Percentiles rank a stretch among this genome's conserved stretches.
Evolutionary conservation across 2,329 filamentous ascomycete species (phyloP).

Genomic region (Aspergillus texensis): DNA sequence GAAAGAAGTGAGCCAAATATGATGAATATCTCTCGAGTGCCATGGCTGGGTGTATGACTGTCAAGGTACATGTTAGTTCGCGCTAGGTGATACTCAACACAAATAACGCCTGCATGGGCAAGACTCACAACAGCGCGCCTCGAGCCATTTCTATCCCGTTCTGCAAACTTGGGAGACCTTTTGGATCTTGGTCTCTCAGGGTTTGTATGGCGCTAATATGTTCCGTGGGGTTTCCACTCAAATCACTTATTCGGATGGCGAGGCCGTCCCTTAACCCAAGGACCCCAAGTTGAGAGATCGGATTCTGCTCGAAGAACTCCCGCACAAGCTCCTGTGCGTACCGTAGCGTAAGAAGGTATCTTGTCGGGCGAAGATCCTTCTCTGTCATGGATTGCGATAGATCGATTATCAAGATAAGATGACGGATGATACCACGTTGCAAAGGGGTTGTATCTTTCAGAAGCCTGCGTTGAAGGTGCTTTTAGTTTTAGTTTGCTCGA

Average conservation of each 20-base stretch:
- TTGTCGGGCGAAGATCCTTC: constrained; percentile 88
- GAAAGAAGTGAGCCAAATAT: constrained; percentile 89
- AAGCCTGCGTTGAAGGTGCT: constrained; percentile 57
- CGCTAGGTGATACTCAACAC: neutral
- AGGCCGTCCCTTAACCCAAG: constrained; percentile 92
- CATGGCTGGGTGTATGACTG: constrained; percentile 87
- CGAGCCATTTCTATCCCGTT: constrained; percentile 96
- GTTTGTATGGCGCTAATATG: constrained; percentile 77
- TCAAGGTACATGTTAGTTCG: constrained; percentile 11
- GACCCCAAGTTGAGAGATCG: constrained; percentile 91
- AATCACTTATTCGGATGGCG: constrained; percentile 80
- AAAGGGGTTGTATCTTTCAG: constrained; percentile 92
- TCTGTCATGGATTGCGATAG: constrained; percentile 92
- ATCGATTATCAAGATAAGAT: constrained; percentile 87
- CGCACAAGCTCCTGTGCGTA: constrained; percentile 86
- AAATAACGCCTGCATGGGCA: neutral
- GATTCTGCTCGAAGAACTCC: constrained; percentile 98
- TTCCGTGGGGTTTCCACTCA: constrained; percentile 87
- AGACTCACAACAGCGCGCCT: constrained; percentile 76
- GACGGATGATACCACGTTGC: constrained; percentile 96
- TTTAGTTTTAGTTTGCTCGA: constrained; percentile 7
- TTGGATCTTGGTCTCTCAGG: constrained; percentile 67
- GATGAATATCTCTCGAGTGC: constrained; percentile 88
- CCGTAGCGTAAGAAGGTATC: constrained; percentile 78
- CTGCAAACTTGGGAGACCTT: constrained; percentile 80